Base-by-base conservation (phyloP, 768 basidiomycete genomes). In the Podaxis rugospora region DNA sequence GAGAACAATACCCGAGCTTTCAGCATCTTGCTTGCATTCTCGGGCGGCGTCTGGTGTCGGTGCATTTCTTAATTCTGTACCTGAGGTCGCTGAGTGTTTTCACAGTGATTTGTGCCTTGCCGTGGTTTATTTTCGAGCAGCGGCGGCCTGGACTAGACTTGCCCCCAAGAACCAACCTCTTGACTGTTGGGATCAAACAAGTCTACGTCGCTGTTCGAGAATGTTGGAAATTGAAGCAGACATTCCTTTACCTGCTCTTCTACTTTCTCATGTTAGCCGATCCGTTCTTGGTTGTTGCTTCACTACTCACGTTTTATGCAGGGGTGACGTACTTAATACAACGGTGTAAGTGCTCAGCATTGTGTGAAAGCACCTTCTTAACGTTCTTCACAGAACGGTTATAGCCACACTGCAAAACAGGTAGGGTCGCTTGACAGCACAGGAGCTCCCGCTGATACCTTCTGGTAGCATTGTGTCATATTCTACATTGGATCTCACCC, bases 1-100 rank as follows among this genome's bases (percentile, higher is more conserved):
- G 83, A 87, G 59, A 88, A 88, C 69, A 91, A 92, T 66, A 91
- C 88, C 2, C 86, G 80, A 63, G 86, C 86, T 2, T 87, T 92
- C 68, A 90, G 87, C 66, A 81, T 85, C 10, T 74, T 91, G n/a
- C 88, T 90, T 63, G 90, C 90, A 0, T 92, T 90, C 70, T 80
- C 88, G 16, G 89, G 89, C 1, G 89, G 82, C n/a, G 78, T 87
- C 6, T 92, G 90, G 89, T 63, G 87, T 87, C 69, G 52, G 85
- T 76, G 10, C 11, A 40, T 51, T 14, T 25, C 23, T 59, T 51
- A 32, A 5, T 18, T n/a, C 21, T 36, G 10, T 37, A 27, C n/a
- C 21, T 27, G 13, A 14, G n/a, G 39, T 47, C 51, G 35, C 52
- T 57, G 11, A 57, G 53, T 21, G 44, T 9, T 35, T 52, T 44